Conservation (phyloP, 768 basidiomycete species). For the Dacryopinax primogenitus region DNA sequence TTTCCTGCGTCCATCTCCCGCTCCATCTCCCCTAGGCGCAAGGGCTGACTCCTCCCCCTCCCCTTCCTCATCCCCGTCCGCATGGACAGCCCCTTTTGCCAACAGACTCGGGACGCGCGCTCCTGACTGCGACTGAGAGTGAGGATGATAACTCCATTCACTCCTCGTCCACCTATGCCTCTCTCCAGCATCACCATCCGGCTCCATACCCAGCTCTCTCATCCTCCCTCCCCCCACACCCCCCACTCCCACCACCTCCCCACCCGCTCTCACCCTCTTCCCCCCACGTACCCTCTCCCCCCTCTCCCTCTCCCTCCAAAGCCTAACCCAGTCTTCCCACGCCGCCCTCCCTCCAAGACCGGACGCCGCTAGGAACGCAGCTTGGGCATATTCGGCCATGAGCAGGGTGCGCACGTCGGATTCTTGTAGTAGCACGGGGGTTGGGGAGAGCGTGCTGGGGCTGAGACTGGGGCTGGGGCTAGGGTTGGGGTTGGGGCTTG, state of each 20-base stretch:
- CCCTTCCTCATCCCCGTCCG: not conserved
- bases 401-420: conserved; percentile 2
- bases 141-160: not conserved
- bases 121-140: not conserved
- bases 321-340: not conserved
- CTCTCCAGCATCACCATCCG: too few species aligned
- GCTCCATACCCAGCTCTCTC: not conserved
- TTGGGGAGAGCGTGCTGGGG: not conserved
- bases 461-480: not conserved
- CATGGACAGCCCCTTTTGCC: too few species aligned
- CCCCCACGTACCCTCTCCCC: not conserved
- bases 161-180: not conserved
- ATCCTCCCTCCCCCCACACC: not conserved
- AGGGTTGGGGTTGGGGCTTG: not conserved
- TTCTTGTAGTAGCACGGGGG: not conserved
- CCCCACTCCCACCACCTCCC: not conserved
- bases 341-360: not conserved
- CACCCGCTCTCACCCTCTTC: not conserved
- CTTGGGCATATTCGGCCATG: not conserved
- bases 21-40: not conserved
- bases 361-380: not conserved
- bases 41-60: conserved; percentile 3
- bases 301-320: not conserved
- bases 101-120: not conserved
- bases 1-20: not conserved